Base-by-base conservation (phyloP, 1,139 yeast species). In the Arxiozyma heterogenica region DNA sequence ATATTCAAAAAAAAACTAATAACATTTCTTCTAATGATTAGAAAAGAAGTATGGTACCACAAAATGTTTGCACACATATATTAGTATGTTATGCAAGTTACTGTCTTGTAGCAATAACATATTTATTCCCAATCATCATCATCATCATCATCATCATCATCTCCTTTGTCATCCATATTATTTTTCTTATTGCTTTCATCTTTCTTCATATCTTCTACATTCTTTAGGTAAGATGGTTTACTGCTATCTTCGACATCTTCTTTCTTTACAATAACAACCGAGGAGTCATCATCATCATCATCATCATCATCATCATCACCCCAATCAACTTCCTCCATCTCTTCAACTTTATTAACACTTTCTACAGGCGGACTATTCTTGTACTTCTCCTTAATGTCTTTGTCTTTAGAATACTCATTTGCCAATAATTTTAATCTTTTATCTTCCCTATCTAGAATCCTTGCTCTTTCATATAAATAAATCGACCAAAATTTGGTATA, bases 401-500 rank as follows among this genome's bases (percentile, higher is more conserved):
- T 56, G 3, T 51, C 17, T 11, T 45, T 18, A 20, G 47, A 27
- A 11, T 45, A 21, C 27, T 22, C 22, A 20, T 25, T 18, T 27
- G 46, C 50, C 34, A 87, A 72, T 50, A 89, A 72, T 55, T 77
- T 77, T 68, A 81, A 84, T 61, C 96, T 79, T 64, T 81, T 79
- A 59, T 75, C 74, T 60, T 89, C 96, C 60, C 81, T 83, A 34
- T 77, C 77, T 48, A 80, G 74, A 49, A 89, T 79, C 58, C 76
- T 76, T 20, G 72, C 70, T 54, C 80, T 80, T 66, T 79, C 75
- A 56, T 72, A 74, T 67, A 81, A 86, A 70, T 88, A 91, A 49
- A 84, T 76, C 49, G 74, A 72, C 98, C 98, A 91, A 67, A 91
- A 91, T 48, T 74, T 73, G 38, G 76, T 73, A 60, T 82, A 85